Evolutionary conservation across 192 early-diverging fungal species (phyloP), one percentile per base, ranked within the genome.

Genomic region (Irineochytrium annulatum): DNA sequence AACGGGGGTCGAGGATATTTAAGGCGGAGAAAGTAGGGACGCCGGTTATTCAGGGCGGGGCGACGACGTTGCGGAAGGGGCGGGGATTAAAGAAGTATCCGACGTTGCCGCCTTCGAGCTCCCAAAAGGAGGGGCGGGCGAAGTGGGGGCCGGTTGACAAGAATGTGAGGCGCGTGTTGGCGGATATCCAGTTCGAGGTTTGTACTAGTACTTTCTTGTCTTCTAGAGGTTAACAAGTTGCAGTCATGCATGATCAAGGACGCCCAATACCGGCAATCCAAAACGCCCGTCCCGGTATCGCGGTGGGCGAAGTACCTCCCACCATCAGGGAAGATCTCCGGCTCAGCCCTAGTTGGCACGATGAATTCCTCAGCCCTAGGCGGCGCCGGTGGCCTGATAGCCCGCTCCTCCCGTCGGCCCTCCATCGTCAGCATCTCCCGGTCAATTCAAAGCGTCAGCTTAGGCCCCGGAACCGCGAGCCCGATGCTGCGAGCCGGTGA

Each of bases 171-270:
- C n/a, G 77, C 34, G 70, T 77, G 2, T 31, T 75, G 22, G 76
- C 80, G 5, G 80, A 82, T 57, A 57, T 82, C 8, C 73, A 63
- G 26, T 75, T 79, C 67, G 80, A 79, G 72, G 79, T 78, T 32
- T n/a, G n/a, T n/a, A n/a, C n/a, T n/a, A n/a, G n/a, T n/a, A n/a
- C n/a, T n/a, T n/a, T n/a, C n/a, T n/a, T n/a, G n/a, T n/a, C n/a
- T n/a, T n/a, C n/a, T n/a, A n/a, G 4, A 37, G 22, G 16, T 57
- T 34, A 19, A 14, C 17, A 52, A 6, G 1, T 27, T 2, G 6
- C 35, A 72, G 71, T 68, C 54, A 32, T 57, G 59, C 1, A 51
- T 73, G 39, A 24, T 73, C 8, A 60, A 60, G 33, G 46, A 27
- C 8, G 65, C 57, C 1, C 35, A 52, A 28, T 67, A 49, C 35